These are phyloP conservation scores for Closterium sp. DNA, from an alignment of 139 green algal species.

Conservation along the genomic window DNA sequence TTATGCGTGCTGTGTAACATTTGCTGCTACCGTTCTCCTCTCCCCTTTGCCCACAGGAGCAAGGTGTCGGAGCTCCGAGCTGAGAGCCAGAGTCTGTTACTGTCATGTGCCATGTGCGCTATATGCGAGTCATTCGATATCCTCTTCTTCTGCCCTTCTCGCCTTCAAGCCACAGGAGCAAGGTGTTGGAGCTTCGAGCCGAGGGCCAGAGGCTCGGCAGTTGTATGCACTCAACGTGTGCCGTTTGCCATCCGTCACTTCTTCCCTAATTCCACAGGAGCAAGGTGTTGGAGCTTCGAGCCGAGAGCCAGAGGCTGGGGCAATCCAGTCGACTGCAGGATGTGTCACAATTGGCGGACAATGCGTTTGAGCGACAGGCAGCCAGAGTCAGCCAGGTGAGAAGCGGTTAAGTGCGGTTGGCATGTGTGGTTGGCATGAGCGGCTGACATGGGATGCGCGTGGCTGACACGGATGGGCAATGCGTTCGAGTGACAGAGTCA, in stretches of 20 bases:
- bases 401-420: background rate
- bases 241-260: too few species aligned
- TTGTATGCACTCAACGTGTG: too few species aligned
- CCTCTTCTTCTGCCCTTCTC: too few species aligned
- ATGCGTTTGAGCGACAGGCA: background rate
- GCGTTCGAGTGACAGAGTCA: background rate
- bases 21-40: too few species aligned
- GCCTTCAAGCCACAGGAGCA: too few species aligned
- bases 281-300: background rate
- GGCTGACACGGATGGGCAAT: background rate
- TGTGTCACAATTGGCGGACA: background rate
- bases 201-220: too few species aligned
- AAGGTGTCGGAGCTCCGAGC: background rate
- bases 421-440: background rate
- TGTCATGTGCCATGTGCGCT: too few species aligned
- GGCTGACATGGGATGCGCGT: background rate
- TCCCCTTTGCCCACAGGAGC: too few species aligned
- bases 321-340: background rate
- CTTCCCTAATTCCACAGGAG: too few species aligned
- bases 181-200: background rate
- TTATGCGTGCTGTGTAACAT: too few species aligned
- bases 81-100: too few species aligned
- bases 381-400: background rate
- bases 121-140: too few species aligned
- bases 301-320: background rate